phyloP scores from a whole-genome alignment of 345 rosid genomes.

The Citrus sp. region DNA sequence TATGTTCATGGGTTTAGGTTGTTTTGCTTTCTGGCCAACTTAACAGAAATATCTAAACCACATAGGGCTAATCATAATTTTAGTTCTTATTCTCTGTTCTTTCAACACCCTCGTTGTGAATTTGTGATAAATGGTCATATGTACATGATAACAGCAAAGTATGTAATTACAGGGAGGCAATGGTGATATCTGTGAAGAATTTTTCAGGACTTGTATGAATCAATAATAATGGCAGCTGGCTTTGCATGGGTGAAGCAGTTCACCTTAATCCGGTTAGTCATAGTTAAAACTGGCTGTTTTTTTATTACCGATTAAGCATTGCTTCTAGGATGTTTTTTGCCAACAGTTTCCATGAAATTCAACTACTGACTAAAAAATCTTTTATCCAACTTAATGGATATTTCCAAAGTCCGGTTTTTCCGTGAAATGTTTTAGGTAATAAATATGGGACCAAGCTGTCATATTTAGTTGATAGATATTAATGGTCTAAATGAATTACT shows the following conservation, averaged over 20 bases:
- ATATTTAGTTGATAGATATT: neutral
- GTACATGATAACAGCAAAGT: neutral
- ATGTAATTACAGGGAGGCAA: constrained; percentile 44
- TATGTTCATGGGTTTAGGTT: neutral
- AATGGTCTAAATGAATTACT: neutral
- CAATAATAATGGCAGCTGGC: constrained; percentile 70
- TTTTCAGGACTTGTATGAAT: constrained; percentile 62
- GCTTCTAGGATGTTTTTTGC: too few relatives aligned
- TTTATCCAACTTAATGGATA: neutral
- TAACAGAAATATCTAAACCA: neutral
- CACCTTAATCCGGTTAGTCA: constrained; percentile 66
- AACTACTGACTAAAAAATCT: neutral
- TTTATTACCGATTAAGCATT: neutral
- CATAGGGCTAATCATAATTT: neutral
- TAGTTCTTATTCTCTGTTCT: too few relatives aligned
- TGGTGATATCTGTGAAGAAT: constrained; percentile 72
- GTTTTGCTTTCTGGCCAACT: neutral
- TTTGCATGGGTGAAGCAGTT: constrained; percentile 43
- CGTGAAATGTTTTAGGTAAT: neutral
- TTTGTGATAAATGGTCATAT: neutral
- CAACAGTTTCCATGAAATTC: too few relatives aligned
- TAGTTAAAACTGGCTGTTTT: neutral
- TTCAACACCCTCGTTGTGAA: neutral
- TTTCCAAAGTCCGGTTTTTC: neutral
- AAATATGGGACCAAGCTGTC: neutral